Base-by-base conservation (phyloP, 257 asterid species). In the Henckelia pumila region DNA sequence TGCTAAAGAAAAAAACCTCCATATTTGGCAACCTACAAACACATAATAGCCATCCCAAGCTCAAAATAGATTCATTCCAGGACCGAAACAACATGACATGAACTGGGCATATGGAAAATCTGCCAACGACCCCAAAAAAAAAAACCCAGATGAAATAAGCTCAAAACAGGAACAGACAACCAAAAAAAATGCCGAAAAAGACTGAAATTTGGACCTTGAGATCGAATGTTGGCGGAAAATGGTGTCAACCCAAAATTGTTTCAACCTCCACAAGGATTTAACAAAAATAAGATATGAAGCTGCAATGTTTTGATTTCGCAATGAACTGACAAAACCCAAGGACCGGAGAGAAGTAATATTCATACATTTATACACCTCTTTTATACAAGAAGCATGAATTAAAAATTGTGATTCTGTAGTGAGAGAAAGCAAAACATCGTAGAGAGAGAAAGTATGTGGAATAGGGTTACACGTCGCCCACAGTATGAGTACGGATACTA, bases 231-330 rank as follows among this genome's bases (percentile, higher is more conserved):
- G 44, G 72, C 64, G 32, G 71, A 37, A 70, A 75, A 69, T 58
- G 71, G 68, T 69, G 59, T 60, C 61, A 77, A 88, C 71, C 88
- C 94, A 76, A 83, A 84, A 85, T 67, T 86, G 87, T 78, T 56
- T 78, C 75, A 74, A 75, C 70, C 80, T 58, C 73, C 56, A 64
- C 40, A 63, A 7, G 52, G 50, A 63, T 23, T 9, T 35, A 35
- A 14, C 14, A 35, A 35, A 35, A 35, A 1, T 2, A 9, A 14
- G 13, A 33, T 9, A 33, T 2, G 13, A 33, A 33, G 44, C 3
- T 35, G 44, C 14, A 2, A 35, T 9, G 14, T 35, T 35, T 1
- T 35, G 44, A 35, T 35, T 35, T 9, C 3, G 1, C 44, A 35
- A 35, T 8, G 44, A 35, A 35, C 14, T 35, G 44, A 35, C 35